Evolutionary conservation across 495 filamentous ascomycete species (phyloP).

Genomic region (Lepraria neglecta): DNA sequence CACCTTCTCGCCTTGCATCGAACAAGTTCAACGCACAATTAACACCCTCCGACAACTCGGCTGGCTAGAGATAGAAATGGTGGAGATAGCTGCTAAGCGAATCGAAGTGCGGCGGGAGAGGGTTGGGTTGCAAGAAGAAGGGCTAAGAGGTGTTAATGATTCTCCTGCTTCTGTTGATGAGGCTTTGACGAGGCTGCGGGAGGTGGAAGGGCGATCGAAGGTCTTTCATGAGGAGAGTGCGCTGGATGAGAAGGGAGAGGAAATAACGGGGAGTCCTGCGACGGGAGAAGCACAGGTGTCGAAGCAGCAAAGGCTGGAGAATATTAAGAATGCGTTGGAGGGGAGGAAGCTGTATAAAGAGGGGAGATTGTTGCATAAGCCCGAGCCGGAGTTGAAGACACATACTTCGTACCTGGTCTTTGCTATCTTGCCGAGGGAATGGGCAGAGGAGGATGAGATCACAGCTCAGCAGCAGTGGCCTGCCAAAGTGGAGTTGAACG

Average conservation of each 20-base stretch:
- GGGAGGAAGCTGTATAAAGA: slow-evolving; percentile 43
- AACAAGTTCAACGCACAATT: slow-evolving; percentile 83
- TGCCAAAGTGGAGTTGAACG: slow-evolving; percentile 27
- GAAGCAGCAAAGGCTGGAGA: slow-evolving; percentile 30
- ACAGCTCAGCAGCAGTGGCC: slow-evolving; percentile 56
- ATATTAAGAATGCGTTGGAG: slow-evolving; percentile 20
- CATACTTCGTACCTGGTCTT: slow-evolving; percentile 96
- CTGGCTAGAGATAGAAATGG: slow-evolving; percentile 91
- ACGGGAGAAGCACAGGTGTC: slow-evolving; percentile 28
- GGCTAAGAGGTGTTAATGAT: slow-evolving; percentile 52
- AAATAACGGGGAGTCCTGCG: slow-evolving; percentile 11
- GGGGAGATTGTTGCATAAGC: slow-evolving; percentile 68
- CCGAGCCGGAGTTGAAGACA: slow-evolving; percentile 83
- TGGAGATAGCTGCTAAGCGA: slow-evolving; percentile 68
- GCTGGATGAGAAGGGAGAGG: slow-evolving; percentile 10
- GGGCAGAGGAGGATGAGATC: slow-evolving; percentile 78
- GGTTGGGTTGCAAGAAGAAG: slow-evolving; percentile 58
- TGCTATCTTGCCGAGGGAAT: slow-evolving; percentile 77
- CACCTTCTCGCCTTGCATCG: slow-evolving; percentile 93
- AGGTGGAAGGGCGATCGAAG: slow-evolving; percentile 61
- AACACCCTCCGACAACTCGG: slow-evolving; percentile 66
- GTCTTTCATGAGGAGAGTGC: slow-evolving; percentile 41
- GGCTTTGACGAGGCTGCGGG: slow-evolving; percentile 61
- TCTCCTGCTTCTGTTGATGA: slow-evolving; percentile 67
- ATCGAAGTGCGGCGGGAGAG: slow-evolving; percentile 78